phyloP scores from a whole-genome alignment of 257 asterid genomes.

The Oldenlandia corymbosa region DNA sequence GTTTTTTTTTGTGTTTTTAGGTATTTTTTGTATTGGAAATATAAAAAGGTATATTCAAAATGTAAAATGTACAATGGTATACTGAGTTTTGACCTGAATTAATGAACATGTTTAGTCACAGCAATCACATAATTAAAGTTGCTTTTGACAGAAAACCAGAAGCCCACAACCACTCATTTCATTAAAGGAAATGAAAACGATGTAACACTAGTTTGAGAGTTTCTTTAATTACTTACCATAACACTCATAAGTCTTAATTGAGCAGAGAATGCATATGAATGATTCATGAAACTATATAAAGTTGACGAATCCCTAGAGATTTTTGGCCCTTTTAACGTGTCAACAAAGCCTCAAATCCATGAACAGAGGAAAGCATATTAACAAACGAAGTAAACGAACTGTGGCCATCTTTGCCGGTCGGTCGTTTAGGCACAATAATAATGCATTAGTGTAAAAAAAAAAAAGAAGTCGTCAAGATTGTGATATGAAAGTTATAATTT shows the following conservation, averaged over 20 bases:
- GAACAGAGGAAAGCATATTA: not conserved
- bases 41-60: too few species aligned
- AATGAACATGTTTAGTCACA: not conserved
- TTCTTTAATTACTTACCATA: not conserved
- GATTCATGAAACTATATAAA: not conserved
- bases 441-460: not conserved
- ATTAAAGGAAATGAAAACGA: not conserved
- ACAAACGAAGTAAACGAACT: not conserved
- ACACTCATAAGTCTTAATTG: not conserved
- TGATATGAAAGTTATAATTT: too few species aligned
- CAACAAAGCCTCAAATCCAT: constrained; percentile 1
- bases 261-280: not conserved
- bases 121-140: not conserved
- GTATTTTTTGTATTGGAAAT: too few species aligned
- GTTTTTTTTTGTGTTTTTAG: too few species aligned
- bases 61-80: too few species aligned
- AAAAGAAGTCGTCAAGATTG: too few species aligned
- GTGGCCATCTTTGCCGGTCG: constrained; percentile 8
- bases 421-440: not conserved
- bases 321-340: not conserved
- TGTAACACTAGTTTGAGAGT: not conserved
- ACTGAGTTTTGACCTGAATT: too few species aligned
- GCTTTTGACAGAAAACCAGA: not conserved
- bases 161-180: not conserved
- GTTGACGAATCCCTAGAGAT: not conserved